These are phyloP conservation scores for Exophiala oligosperma DNA, from an alignment of 2,329 filamentous ascomycete genomes.

Conservation along the genomic window DNA sequence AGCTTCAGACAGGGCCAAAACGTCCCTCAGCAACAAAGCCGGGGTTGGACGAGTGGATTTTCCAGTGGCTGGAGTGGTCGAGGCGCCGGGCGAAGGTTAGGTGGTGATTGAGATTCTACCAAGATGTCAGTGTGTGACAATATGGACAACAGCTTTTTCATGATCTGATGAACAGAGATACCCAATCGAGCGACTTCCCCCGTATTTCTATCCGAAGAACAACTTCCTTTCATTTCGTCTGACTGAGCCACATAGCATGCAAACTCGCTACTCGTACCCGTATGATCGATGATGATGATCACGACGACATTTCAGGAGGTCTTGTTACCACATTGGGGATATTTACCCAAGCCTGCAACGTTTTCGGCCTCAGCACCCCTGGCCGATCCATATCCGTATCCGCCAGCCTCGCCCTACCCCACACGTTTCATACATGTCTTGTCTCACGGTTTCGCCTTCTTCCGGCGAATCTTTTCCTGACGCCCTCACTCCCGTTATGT, in stretches of 20 bases:
- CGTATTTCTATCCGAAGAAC: not conserved
- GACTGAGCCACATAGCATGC: no score
- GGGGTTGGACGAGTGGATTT: conserved; percentile 43
- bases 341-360: conserved; percentile 9
- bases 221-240: not conserved
- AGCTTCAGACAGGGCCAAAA: conserved; percentile 48
- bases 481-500: not conserved
- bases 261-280: no score
- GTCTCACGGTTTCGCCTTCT: conserved; percentile 16
- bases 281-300: not conserved
- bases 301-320: conserved; percentile 4
- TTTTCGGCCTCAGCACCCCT: conserved; percentile 5
- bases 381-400: not conserved
- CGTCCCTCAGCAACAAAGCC: conserved; percentile 20
- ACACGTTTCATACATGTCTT: conserved; percentile 12
- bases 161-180: conserved; percentile 15
- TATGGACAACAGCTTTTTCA: conserved; percentile 15
- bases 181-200: conserved; percentile 5
- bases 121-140: conserved; percentile 2
- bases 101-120: conserved; percentile 34
- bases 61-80: conserved; percentile 40
- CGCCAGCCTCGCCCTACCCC: conserved; percentile 16
- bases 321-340: not conserved
- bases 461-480: conserved; percentile 10
- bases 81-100: conserved; percentile 43